Conservation (phyloP, 495 filamentous ascomycete genomes). For the Penicillium parvum region DNA sequence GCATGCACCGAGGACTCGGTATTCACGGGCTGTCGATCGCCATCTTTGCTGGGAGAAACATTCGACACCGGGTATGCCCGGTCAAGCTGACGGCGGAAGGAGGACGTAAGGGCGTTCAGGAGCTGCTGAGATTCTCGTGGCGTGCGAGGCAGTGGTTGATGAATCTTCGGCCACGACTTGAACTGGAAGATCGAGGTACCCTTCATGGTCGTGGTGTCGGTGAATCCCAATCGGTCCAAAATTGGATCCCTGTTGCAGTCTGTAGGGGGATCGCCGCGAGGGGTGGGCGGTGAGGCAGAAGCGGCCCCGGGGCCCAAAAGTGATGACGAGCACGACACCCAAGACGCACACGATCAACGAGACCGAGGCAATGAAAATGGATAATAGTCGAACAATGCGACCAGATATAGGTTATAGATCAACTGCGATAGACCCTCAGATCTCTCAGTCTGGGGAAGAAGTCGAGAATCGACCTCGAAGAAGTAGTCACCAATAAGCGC, state of each 20-base stretch:
- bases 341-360: neutral
- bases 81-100: slow-evolving; percentile 74
- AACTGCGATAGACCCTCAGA: too few relatives aligned
- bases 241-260: neutral
- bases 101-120: slow-evolving; percentile 63
- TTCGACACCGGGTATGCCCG: slow-evolving; percentile 50
- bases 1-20: slow-evolving; percentile 31
- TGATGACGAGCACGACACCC: slow-evolving; percentile 22
- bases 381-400: too few relatives aligned
- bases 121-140: slow-evolving; percentile 62
- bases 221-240: slow-evolving; percentile 6
- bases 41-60: slow-evolving; percentile 12
- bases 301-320: slow-evolving; percentile 13
- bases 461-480: neutral
- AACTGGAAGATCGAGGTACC: slow-evolving; percentile 34
- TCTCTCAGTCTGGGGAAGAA: too few relatives aligned
- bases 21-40: slow-evolving; percentile 20
- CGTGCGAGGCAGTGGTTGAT: slow-evolving; percentile 64
- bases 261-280: slow-evolving; percentile 15
- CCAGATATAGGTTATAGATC: too few relatives aligned
- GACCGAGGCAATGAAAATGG: neutral
- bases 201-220: slow-evolving; percentile 38
- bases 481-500: slow-evolving; percentile 21
- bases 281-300: slow-evolving; percentile 21
- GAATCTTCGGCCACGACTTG: slow-evolving; percentile 56